Evolutionary conservation across 176 grass and related monocot species (phyloP), one percentile per base, ranked within the genome.

Genomic region (Tillandsia leiboldiana): DNA sequence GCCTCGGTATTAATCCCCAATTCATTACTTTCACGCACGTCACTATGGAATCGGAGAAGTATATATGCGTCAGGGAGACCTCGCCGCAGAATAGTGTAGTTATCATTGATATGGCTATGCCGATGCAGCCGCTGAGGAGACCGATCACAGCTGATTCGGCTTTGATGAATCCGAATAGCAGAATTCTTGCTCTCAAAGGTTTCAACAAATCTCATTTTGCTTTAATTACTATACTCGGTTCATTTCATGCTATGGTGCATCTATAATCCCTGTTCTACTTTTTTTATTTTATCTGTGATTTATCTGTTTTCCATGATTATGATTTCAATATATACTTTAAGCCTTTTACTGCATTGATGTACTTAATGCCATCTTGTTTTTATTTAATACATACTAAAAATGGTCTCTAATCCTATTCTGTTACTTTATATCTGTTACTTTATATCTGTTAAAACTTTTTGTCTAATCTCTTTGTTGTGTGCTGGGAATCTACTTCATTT

Each of bases 21-120:
- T 99, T 99, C 84, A 84, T 99, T 69, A 99, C 94, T 66, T 99
- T 99, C 68, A 99, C 94, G 47, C 94, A 99, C 15, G 94, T 99
- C 53, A 99, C 94, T 18, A 99, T 99, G 94, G 94, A 99, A 80
- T 93, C 89, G 9, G 94, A 99, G 24, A 99, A 90, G 72, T 99
- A 99, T 82, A 88, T 99, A 74, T 99, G 94, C 66, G 89, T 99
- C 33, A 86, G 94, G 70, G 94, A 99, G 82, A 99, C 94, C 15
- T 90, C 94, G 1, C 94, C 94, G 42, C 94, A 99, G 77, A 99
- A 99, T 69, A 99, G 94, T 64, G 89, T 99, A 62, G 89, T 99
- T 77, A 86, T 99, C 85, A 33, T 99, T 69, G 94, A 99, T 74
- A 93, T 99, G 94, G 82, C 70, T 81, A 92, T 93, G 94, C 94